These are phyloP conservation scores for Oryza longistaminata DNA, from an alignment of 176 grass and related monocot species.

Conservation along the genomic window DNA sequence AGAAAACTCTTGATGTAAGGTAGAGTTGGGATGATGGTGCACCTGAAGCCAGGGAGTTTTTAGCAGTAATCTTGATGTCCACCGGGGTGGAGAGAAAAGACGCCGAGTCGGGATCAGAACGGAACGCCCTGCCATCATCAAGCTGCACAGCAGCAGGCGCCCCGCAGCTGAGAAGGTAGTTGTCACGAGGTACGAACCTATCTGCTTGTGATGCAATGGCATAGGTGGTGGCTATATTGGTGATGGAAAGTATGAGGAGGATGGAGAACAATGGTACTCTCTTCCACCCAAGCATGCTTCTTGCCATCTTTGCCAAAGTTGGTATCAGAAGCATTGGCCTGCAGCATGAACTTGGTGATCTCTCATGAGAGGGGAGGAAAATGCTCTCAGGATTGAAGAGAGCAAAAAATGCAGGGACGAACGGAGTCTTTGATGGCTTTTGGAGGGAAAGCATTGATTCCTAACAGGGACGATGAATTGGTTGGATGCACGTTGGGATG, in stretches of 20 bases:
- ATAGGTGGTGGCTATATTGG: constrained; percentile 8
- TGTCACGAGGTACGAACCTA: constrained; percentile 69
- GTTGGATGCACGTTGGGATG: constrained; percentile 46
- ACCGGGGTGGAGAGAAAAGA: constrained; percentile 76
- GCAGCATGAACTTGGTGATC: constrained; percentile 20
- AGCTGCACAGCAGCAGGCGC: constrained; percentile 54
- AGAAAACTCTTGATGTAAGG: constrained; percentile 70
- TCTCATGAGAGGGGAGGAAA: constrained; percentile 38
- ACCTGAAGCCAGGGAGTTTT: constrained; percentile 30
- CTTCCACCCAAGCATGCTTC: constrained; percentile 35
- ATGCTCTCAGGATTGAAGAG: constrained; percentile 31
- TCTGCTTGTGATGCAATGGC: constrained; percentile 49
- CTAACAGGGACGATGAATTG: constrained; percentile 10
- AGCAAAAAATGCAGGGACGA: constrained; percentile 7
- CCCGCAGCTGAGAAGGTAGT: constrained; percentile 78
- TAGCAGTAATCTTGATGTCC: constrained; percentile 70
- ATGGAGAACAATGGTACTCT: constrained; percentile 34
- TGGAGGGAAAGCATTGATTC: constrained; percentile 19
- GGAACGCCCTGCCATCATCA: constrained; percentile 76
- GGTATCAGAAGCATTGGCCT: constrained; percentile 40
- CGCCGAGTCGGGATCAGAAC: constrained; percentile 73
- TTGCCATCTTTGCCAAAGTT: constrained; percentile 36
- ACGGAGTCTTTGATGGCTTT: constrained; percentile 34
- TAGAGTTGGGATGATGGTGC: constrained; percentile 55
- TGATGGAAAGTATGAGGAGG: constrained; percentile 41